Base-by-base conservation (phyloP, 257 asterid species). In the Solanum appendiculatum region DNA sequence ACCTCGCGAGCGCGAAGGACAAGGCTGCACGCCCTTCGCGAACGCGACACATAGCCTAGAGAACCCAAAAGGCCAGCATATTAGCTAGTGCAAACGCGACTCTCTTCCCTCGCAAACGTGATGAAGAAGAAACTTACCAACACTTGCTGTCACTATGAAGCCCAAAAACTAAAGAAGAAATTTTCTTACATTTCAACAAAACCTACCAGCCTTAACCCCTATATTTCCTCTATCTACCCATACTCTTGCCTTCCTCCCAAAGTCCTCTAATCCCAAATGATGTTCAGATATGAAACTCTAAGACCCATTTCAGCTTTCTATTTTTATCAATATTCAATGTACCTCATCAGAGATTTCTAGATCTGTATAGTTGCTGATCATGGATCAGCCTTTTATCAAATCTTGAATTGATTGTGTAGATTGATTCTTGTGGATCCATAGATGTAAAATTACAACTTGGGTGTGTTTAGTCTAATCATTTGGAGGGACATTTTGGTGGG, bases 151-250 rank as follows among this genome's bases (percentile, higher is more conserved):
- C 58, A n/a, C 60, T 56, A 23, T 34, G 25, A 83, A 83, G 34
- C 75, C 51, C 11, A 85, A 88, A 63, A 33, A 37, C 74, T 68
- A 10, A 39, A 34, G 66, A 66, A 63, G 63, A 13, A 44, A 78
- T 33, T 68, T 39, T 3, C 56, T n/a, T 40, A 5, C 56, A 23
- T 39, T 75, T 75, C 48, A 75, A 75, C 83, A 51, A 23, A 73
- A 64, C 58, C 86, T 66, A 68, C 88, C 89, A 66, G 85, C 81
- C 89, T 86, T 87, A 77, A 84, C 63, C 27, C 89, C 86, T n/a
- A 33, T 64, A 58, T 78, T 64, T 86, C 5, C 36, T 48, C 75
- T 64, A 12, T 36, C 48, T 46, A 40, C 48, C 23, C 58, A 16
- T 34, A n/a, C 80, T 51, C 14, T 21, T 2, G 25, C 63, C 73